Base-by-base conservation (phyloP, 2,329 filamentous ascomycete genomes). In the Penicillium corylophilum region DNA sequence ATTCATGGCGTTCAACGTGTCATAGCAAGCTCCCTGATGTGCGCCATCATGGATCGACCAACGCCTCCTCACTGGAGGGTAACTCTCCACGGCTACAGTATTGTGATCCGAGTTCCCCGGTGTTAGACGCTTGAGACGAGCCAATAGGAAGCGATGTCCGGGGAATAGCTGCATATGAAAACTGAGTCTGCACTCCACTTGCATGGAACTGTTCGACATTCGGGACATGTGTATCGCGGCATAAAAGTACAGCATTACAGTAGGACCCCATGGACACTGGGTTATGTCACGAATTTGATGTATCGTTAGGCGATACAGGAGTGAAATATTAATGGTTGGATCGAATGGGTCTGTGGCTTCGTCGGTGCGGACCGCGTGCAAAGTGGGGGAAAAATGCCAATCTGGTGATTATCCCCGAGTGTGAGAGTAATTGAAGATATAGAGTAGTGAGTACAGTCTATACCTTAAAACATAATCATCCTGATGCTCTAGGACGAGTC, bases 21-120 rank as follows among this genome's bases (percentile, higher is more conserved):
- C n/a, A 35, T 35, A 7, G 5, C 7, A 16, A 9, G 9, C 15
- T n/a, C 7, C 15, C 29, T 15, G 31, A 8, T 35, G 7, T n/a
- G 9, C 31, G n/a, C 31, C 15, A n/a, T 16, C 7, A 16, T 15
- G n/a, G n/a, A 35, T 18, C 15, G 31, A 18, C n/a, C n/a, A n/a
- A n/a, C 4, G 31, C n/a, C 6, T 8, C 8, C 5, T 16, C 7
- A 7, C 31, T 35, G 31, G 31, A 35, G 3, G 31, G 31, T n/a
- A n/a, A n/a, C n/a, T n/a, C n/a, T n/a, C n/a, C n/a, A n/a, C n/a
- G n/a, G n/a, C n/a, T n/a, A n/a, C n/a, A n/a, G n/a, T n/a, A n/a
- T n/a, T n/a, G n/a, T 44, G 24, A 16, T 28, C 51, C 47, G 52
- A 42, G 20, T 48, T 42, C 44, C 40, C 49, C 38, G 51, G 41